Conservation (phyloP, 768 basidiomycete genomes). For the Kwoniella dendrophila region DNA sequence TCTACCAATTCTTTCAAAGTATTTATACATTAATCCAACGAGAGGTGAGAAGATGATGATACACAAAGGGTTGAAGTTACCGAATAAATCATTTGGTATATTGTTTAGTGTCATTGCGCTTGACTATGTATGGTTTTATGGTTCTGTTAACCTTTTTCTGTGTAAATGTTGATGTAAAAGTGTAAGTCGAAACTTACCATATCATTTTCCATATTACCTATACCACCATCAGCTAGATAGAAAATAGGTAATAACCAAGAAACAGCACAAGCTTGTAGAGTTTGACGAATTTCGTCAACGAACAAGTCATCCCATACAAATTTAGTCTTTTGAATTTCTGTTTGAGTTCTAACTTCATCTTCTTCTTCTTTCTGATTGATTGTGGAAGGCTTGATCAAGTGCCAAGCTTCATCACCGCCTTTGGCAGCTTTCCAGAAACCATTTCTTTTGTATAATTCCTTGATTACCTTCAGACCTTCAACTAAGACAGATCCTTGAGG, state of each 20-base stretch:
- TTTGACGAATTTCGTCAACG: conserved; percentile 52
- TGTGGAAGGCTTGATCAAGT: conserved; percentile 43
- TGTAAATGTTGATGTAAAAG: conserved; percentile 40
- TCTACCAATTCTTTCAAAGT: conserved; percentile 22
- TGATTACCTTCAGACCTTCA: conserved; percentile 40
- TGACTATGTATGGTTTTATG: conserved; percentile 11
- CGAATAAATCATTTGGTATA: conserved; percentile 50
- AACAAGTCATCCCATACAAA: conserved; percentile 53
- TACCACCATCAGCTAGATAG: conserved; percentile 48
- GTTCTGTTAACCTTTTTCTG: not conserved
- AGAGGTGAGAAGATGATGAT: conserved; percentile 48
- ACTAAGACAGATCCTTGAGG: conserved; percentile 50
- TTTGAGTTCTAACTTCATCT: conserved; percentile 43
- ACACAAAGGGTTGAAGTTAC: conserved; percentile 51
- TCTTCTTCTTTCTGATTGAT: conserved; percentile 27
- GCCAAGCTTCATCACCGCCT: conserved; percentile 45
- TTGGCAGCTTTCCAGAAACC: conserved; percentile 28
- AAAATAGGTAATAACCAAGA: conserved; percentile 52
- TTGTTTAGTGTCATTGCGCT: conserved; percentile 46
- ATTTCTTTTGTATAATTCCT: conserved; percentile 34
- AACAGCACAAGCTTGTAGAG: conserved; percentile 50
- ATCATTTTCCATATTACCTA: conserved; percentile 45
- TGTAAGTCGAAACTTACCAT: conserved; percentile 29
- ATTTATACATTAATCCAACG: conserved; percentile 37
- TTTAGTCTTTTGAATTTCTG: no score